Base-by-base conservation (phyloP, 2,329 filamentous ascomycete species). In the Aspergillus uvarum region DNA sequence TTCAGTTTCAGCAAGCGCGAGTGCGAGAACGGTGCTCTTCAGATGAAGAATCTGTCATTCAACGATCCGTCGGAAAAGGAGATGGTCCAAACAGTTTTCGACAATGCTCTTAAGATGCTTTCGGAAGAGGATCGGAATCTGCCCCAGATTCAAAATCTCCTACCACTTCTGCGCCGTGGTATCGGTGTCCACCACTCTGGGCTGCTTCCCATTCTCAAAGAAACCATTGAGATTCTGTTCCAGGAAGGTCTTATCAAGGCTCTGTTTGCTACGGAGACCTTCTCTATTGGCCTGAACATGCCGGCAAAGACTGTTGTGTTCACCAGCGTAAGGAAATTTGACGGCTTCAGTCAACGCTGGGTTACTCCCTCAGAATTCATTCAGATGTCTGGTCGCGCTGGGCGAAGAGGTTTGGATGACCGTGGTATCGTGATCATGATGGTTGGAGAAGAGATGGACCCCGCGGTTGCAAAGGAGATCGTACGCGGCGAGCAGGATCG, bases 351-450 rank as follows among this genome's bases (percentile, higher is more conserved):
- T 60, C 85, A 87, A 68, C 86, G 94, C 64, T 96, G 93, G 77
- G 85, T 98, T 21, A 97, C 93, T 0, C 92, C 92, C 1, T 96
- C 92, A 11, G 95, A 99, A 71, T 99, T 98, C 76, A 91, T 99
- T 55, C 95, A 99, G 74, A 99, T 99, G 95, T 96, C 95, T 56
- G 95, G 95, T 63, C 91, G 95, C 77, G 95, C 95, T 61, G 95
- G 95, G 73, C 91, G 95, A 84, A 89, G 95, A 86, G 95, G 95
- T 78, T 89, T 99, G 57, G 95, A 99, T 80, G 93, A 97, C 63
- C 90, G 95, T 66, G 95, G 95, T 84, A 96, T 98, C 68, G 95
- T 99, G 67, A 98, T 99, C 75, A 98, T 99, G 92, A 98, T 99
- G 94, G 90, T 99, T 63, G 90, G 96, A 72, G 91, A 96, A 75